Base-by-base conservation (phyloP, 306 rosid genomes). In the Vicia villosa region DNA sequence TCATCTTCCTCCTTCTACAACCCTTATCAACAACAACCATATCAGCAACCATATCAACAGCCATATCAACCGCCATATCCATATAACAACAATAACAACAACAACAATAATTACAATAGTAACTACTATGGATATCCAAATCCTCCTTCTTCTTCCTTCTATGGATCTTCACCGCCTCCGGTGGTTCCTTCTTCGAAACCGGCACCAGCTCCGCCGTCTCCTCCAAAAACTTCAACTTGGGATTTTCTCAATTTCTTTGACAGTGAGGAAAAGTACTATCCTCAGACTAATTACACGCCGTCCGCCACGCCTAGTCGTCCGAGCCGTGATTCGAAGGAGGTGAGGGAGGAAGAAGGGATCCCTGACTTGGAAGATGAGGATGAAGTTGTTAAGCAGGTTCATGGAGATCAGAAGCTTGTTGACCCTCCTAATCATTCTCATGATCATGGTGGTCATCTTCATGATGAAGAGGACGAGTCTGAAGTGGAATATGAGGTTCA, bases 341-440 rank as follows among this genome's bases (percentile, higher is more conserved):
- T 95, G 10, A 80, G 97, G 45, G 97, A 95, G 41, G 99, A 84
- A 26, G 99, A 95, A 76, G 99, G 97, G 17, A 95, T 95, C 69
- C 99, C 99, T 6, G 99, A 87, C 50, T 86, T 95, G 89, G 99
- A 95, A 72, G 97, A 95, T 9, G 99, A 84, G 75, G 85, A 74
- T 37, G 95, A 91, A 76, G 99, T 91, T 20, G 97, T 95, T 40
- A 91, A 91, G 80, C 74, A 91, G 66, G 95, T 87, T 6, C 89
- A 88, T 40, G 91, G 96, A 16, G 70, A 83, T 56, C 95, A 75
- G 37, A 85, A 86, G 74, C 66, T 80, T 40, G 80, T 80, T 3
- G 85, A 69, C 0, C 88, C 78, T 19, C 88, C 76, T 28, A 79
- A 17, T 61, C 50, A 19, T 19, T 20, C 30, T 13, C 50, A 40